These are phyloP conservation scores for Fusarium guadeloupense DNA, from an alignment of 2,329 filamentous ascomycete species.

Conservation along the genomic window DNA sequence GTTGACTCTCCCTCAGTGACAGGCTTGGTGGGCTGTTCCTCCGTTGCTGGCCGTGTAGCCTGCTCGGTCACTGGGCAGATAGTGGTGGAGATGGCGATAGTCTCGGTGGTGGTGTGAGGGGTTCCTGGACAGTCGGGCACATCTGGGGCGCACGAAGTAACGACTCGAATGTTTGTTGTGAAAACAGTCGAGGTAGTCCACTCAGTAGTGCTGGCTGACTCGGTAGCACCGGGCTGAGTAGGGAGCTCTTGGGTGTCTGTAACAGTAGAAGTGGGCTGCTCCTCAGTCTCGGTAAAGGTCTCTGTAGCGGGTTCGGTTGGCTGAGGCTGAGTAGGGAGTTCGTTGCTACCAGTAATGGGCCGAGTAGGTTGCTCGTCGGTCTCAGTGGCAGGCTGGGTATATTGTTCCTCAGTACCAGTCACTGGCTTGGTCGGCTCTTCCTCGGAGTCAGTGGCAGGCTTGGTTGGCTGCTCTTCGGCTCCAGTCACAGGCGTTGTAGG, in stretches of 20 bases:
- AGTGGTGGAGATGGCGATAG: constrained; percentile 10
- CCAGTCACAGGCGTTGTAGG: background rate
- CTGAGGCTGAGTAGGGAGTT: background rate
- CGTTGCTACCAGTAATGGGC: background rate
- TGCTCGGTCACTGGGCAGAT: constrained; percentile 7
- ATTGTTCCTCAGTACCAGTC: constrained; percentile 1
- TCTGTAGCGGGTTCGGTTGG: background rate
- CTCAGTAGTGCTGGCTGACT: background rate
- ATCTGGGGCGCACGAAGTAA: constrained; percentile 7
- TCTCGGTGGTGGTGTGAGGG: constrained; percentile 13
- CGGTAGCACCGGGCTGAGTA: background rate
- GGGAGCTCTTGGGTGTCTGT: constrained; percentile 9
- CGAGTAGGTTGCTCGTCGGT: background rate
- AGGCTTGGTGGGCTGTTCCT: background rate
- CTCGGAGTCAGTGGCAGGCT: constrained; percentile 3
- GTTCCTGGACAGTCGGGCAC: background rate
- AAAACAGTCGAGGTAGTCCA: constrained; percentile 15
- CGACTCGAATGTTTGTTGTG: constrained; percentile 6
- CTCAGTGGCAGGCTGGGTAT: constrained; percentile 15
- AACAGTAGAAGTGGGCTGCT: background rate
- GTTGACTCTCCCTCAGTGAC: background rate
- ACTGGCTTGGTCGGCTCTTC: background rate
- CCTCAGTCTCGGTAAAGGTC: constrained; percentile 1
- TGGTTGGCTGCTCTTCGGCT: constrained; percentile 1
- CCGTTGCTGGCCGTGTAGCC: background rate